Conservation (phyloP, 129 eudicot species). For the carrot (Daucus carota) region DNA sequence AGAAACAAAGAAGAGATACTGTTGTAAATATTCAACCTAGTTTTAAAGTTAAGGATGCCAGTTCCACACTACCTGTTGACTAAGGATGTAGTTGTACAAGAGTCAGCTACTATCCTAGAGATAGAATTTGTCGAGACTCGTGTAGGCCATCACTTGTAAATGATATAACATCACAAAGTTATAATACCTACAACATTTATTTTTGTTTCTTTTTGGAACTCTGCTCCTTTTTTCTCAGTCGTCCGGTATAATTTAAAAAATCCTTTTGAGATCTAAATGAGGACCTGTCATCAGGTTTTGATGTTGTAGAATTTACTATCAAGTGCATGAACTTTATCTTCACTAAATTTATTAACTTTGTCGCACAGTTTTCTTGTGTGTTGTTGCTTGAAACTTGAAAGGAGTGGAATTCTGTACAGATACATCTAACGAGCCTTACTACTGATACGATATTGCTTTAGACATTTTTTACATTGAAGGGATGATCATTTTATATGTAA, state of each 20-base stretch:
- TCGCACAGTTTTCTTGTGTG: too few species aligned
- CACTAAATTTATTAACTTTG: neutral
- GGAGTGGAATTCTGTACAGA: too few species aligned
- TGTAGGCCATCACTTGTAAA: slow-evolving; percentile 1
- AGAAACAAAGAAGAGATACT: neutral
- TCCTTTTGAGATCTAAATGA: neutral
- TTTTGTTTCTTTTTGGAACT: neutral
- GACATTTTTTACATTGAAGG: neutral
- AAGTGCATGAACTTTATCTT: neutral
- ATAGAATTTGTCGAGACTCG: neutral
- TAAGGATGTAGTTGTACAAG: slow-evolving; percentile 5
- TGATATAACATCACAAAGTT: neutral
- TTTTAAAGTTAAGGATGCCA: neutral
- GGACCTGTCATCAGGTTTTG: neutral
- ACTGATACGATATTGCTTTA: too few species aligned
- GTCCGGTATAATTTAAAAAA: neutral
- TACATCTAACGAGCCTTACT: too few species aligned
- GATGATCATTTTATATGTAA: neutral
- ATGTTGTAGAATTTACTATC: neutral
- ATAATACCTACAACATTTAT: neutral
- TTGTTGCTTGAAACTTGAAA: too few species aligned
- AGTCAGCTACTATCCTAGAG: neutral
- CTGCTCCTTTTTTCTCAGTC: neutral
- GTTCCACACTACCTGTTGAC: neutral
- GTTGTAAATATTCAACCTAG: neutral